phyloP scores from a whole-genome alignment of 2,329 filamentous ascomycete species.

The Bipolaris gigantea region DNA sequence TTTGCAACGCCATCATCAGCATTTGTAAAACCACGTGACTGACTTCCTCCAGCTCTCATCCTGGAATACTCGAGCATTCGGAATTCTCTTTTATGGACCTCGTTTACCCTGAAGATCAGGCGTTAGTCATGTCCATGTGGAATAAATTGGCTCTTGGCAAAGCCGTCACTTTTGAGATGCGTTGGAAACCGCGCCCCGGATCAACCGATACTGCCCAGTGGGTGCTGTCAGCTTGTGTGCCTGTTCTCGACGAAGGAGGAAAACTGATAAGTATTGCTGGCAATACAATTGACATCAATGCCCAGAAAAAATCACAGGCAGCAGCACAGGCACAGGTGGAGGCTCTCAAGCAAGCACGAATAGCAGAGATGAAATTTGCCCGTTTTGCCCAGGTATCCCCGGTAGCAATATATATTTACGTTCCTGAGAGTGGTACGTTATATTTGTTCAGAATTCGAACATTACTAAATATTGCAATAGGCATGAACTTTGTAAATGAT shows the following conservation, averaged over 20 bases:
- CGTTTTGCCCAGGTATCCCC: slow-evolving; percentile 32
- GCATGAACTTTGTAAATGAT: slow-evolving; percentile 36
- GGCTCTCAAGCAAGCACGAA: slow-evolving; percentile 28
- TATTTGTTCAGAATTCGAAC: neutral
- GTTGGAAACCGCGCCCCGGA: slow-evolving; percentile 32
- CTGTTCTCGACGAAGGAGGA: slow-evolving; percentile 32
- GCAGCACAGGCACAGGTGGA: slow-evolving; percentile 26
- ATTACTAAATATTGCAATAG: slow-evolving; percentile 9
- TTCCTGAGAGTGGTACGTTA: slow-evolving; percentile 21
- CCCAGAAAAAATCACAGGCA: slow-evolving; percentile 35
- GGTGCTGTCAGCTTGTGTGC: slow-evolving; percentile 36
- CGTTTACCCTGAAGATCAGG: slow-evolving; percentile 31
- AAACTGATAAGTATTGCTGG: slow-evolving; percentile 35
- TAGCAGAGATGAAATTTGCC: slow-evolving; percentile 32
- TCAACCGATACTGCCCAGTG: slow-evolving; percentile 25
- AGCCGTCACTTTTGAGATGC: slow-evolving; percentile 40
- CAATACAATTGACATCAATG: slow-evolving; percentile 38
- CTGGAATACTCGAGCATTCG: slow-evolving; percentile 19
- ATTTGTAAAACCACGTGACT: neutral
- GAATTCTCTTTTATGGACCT: slow-evolving; percentile 39
- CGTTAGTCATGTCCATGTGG: slow-evolving; percentile 35
- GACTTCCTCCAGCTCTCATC: slow-evolving; percentile 23
- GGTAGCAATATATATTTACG: slow-evolving; percentile 32
- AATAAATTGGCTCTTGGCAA: slow-evolving; percentile 30
- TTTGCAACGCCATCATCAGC: neutral